phyloP scores from a whole-genome alignment of 225 moss, liverwort and hornwort species.

The Climacium dendroides region DNA sequence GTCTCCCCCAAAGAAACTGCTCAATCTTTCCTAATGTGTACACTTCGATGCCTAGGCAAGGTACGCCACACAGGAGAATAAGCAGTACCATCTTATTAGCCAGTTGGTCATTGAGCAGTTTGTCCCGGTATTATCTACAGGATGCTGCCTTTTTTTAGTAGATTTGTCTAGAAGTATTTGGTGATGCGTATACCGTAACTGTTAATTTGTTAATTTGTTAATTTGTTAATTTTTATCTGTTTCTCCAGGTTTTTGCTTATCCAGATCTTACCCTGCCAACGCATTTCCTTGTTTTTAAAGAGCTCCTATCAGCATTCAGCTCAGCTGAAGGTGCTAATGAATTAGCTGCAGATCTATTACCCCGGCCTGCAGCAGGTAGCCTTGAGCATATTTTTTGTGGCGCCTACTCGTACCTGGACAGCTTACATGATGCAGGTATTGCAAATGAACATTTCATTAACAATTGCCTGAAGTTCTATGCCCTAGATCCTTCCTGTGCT shows the following conservation, averaged over 20 bases:
- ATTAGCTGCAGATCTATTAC: constrained; percentile 30
- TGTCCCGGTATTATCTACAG: background rate
- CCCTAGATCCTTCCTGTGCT: background rate
- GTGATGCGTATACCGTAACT: background rate
- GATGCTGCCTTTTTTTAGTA: background rate
- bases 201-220: background rate
- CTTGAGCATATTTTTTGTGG: constrained; percentile 61
- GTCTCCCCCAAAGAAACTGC: constrained; percentile 40
- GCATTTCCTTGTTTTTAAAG: constrained; percentile 42
- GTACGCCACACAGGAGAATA: too few relatives aligned
- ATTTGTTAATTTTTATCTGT: background rate
- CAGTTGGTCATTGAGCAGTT: background rate
- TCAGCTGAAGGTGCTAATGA: constrained; percentile 37
- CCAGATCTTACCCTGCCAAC: constrained; percentile 32
- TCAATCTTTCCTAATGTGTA: constrained; percentile 48
- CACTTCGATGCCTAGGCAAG: constrained; percentile 65
- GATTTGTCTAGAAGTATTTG: background rate
- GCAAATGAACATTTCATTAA: background rate
- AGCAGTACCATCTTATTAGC: background rate
- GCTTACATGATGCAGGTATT: constrained; percentile 64
- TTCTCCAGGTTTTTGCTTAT: constrained; percentile 49
- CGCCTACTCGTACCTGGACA: constrained; percentile 53
- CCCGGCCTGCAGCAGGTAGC: constrained; percentile 38
- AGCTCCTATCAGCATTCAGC: constrained; percentile 56
- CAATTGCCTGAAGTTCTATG: background rate